Percentiles rank a stretch among this genome's conserved stretches.
Conservation (phyloP, 176 grass and related monocot genomes). For the Lolium multiflorum region DNA sequence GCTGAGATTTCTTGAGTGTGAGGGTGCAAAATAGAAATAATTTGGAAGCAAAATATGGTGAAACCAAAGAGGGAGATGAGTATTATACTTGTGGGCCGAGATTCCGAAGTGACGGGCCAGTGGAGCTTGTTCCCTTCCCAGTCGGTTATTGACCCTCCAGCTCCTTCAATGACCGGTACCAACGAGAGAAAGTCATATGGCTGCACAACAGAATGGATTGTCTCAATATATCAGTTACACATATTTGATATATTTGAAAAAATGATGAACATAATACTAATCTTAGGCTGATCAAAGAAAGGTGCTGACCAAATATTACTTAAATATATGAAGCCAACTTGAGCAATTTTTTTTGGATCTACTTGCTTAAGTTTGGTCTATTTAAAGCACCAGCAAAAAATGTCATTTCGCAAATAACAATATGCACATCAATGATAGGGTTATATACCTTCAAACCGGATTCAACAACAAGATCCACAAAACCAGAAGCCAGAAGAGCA, state of each 20-base stretch:
- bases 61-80: neutral
- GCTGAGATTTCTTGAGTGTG: neutral
- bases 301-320: neutral
- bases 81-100: constrained; percentile 69
- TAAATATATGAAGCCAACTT: neutral
- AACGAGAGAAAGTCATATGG: constrained; percentile 86
- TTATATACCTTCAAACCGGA: constrained; percentile 89
- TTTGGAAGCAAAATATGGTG: neutral
- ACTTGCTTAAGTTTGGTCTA: neutral
- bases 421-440: neutral
- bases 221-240: neutral
- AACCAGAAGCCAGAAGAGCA: constrained; percentile 88
- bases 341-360: too few species aligned
- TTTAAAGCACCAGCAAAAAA: constrained; percentile 2
- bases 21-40: neutral
- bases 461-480: constrained; percentile 94
- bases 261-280: neutral
- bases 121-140: constrained; percentile 72
- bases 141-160: constrained; percentile 89
- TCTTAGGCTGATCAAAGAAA: neutral
- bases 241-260: neutral
- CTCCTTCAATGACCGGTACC: constrained; percentile 87
- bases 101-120: constrained; percentile 67
- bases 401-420: neutral
- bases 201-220: constrained; percentile 43